Conservation (phyloP, 495 filamentous ascomycete genomes). For the Annulohypoxylon bovei region DNA sequence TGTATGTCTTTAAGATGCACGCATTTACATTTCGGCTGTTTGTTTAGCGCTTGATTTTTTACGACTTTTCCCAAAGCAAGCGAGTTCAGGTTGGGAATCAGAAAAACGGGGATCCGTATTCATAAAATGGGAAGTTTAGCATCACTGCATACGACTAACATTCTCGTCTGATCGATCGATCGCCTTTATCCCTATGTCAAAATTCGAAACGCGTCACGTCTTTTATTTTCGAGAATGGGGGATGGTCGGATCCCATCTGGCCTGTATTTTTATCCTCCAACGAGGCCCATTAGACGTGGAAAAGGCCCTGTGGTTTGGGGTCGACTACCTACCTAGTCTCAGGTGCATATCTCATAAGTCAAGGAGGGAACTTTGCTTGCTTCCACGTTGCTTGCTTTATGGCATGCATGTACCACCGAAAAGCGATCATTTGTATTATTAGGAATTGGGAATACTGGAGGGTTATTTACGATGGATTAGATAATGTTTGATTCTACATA, state of each 20-base stretch:
- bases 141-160: conserved; percentile 42
- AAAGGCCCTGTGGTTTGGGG: not conserved
- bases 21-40: conserved; percentile 14
- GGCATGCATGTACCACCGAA: conserved; percentile 15
- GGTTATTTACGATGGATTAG: not conserved
- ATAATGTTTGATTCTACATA: not conserved
- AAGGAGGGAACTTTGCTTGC: conserved; percentile 1
- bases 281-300: not conserved
- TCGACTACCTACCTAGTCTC: not conserved
- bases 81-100: conserved; percentile 28
- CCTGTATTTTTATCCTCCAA: not conserved
- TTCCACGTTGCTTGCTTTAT: conserved; percentile 1
- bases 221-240: conserved; percentile 5
- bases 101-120: conserved; percentile 4
- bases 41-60: conserved; percentile 24
- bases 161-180: conserved; percentile 14
- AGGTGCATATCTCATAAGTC: conserved; percentile 15
- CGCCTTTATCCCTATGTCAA: conserved; percentile 3
- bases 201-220: conserved; percentile 6
- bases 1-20: conserved; percentile 19
- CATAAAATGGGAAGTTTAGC: conserved; percentile 22
- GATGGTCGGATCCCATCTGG: not conserved
- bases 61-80: conserved; percentile 23
- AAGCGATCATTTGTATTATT: conserved; percentile 17
- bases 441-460: conserved; percentile 9